Percentiles rank a stretch among this genome's conserved stretches.
Conservation (phyloP, 768 basidiomycete species). For the Tylopilus intermedius region DNA sequence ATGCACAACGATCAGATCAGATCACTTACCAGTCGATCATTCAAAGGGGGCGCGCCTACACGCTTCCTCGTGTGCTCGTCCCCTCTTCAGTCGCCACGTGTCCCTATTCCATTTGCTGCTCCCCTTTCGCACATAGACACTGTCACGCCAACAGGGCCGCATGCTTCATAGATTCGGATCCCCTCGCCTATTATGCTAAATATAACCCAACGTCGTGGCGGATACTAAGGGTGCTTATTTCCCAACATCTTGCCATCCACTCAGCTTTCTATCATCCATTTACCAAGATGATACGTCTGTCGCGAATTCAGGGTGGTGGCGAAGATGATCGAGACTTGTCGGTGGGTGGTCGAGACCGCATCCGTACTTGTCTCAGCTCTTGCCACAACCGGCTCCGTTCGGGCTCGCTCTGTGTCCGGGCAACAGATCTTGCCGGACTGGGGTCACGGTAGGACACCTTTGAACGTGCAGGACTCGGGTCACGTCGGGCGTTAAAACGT, state of each 20-base stretch:
- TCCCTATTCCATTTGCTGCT: not conserved
- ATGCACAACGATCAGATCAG: constrained; percentile 18
- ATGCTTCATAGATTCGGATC: constrained; percentile 16
- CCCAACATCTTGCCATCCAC: constrained; percentile 10
- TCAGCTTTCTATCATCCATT: not conserved
- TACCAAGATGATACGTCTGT: constrained; percentile 7
- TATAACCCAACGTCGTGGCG: constrained; percentile 7
- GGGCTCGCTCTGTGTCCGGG: constrained; percentile 32
- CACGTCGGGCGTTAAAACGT: constrained; percentile 34
- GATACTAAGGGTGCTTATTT: constrained; percentile 1
- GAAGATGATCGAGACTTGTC: constrained; percentile 38
- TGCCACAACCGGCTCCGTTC: constrained; percentile 49
- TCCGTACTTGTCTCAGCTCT: constrained; percentile 49
- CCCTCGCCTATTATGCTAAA: constrained; percentile 10
- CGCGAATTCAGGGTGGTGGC: constrained; percentile 31
- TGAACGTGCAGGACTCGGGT: constrained; percentile 37
- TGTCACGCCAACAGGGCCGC: constrained; percentile 7
- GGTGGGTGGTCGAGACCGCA: constrained; percentile 43
- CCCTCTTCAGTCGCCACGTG: constrained; percentile 14
- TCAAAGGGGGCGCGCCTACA: constrained; percentile 15
- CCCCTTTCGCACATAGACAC: not conserved
- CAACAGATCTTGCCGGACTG: constrained; percentile 26
- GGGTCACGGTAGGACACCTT: constrained; percentile 25
- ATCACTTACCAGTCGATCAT: constrained; percentile 17
- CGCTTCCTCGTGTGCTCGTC: constrained; percentile 16